phyloP scores from a whole-genome alignment of 805 yeast genomes.

The Starmerella ratchasimensis region DNA sequence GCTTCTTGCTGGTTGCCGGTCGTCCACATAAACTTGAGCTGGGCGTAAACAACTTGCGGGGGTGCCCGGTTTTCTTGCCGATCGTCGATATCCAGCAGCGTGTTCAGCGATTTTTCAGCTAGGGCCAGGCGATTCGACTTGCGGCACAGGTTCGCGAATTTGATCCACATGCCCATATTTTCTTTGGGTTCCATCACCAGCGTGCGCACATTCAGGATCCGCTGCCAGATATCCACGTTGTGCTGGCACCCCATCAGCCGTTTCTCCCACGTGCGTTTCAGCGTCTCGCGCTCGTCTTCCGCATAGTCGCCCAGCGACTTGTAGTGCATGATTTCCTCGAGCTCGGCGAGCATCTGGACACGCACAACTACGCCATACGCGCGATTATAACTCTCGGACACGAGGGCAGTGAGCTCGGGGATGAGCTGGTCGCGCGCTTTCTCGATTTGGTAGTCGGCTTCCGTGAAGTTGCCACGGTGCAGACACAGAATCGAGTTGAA shows the following conservation, averaged over 20 bases:
- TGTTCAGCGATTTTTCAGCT: slow-evolving; percentile 81
- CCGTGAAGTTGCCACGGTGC: slow-evolving; percentile 74
- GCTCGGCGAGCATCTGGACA: slow-evolving; percentile 91
- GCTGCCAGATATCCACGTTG: slow-evolving; percentile 98
- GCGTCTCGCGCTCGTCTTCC: slow-evolving; percentile 51
- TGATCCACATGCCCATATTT: slow-evolving; percentile 96
- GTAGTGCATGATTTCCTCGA: slow-evolving; percentile 86
- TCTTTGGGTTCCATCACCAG: slow-evolving; percentile 88
- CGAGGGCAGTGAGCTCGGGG: slow-evolving; percentile 86
- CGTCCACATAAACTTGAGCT: slow-evolving; percentile 93
- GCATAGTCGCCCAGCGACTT: slow-evolving; percentile 74
- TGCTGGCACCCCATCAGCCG: slow-evolving; percentile 86
- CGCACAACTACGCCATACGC: slow-evolving; percentile 95
- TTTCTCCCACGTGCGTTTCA: slow-evolving; percentile 88
- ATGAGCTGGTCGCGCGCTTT: slow-evolving; percentile 80
- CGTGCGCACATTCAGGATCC: slow-evolving; percentile 85
- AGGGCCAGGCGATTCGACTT: slow-evolving; percentile 84
- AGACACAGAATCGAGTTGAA: slow-evolving; percentile 80
- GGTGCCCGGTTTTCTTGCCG: slow-evolving; percentile 56
- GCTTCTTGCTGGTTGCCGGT: slow-evolving; percentile 83
- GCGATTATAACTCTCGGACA: slow-evolving; percentile 89
- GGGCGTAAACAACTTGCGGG: slow-evolving; percentile 95
- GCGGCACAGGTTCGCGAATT: slow-evolving; percentile 89
- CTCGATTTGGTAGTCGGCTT: slow-evolving; percentile 63
- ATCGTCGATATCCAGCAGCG: slow-evolving; percentile 31